phyloP scores from a whole-genome alignment of 129 eudicot genomes.

The Lactuca sativa region DNA sequence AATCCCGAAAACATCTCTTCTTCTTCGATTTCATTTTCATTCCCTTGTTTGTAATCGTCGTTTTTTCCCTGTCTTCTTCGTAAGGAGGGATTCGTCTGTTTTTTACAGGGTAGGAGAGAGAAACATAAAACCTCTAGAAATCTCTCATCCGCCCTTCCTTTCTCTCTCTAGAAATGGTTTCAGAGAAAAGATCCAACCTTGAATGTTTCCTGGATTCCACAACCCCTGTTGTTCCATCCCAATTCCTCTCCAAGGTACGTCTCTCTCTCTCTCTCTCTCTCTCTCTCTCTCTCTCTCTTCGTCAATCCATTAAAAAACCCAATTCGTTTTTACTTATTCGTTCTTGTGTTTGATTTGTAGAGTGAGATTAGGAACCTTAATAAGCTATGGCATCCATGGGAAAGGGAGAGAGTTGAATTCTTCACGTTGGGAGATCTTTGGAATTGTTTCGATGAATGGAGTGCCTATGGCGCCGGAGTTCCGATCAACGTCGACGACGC shows the following conservation, averaged over 20 bases:
- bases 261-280: no score
- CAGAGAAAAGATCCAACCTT: conserved; percentile 51
- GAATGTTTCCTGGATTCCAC: conserved; percentile 66
- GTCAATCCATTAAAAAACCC: neutral
- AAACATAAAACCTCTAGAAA: conserved; percentile 4
- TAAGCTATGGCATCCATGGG: conserved; percentile 91
- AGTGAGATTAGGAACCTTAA: conserved; percentile 69
- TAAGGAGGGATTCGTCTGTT: conserved; percentile 18
- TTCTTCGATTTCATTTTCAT: conserved; percentile 15
- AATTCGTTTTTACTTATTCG: neutral
- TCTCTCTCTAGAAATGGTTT: conserved; percentile 43
- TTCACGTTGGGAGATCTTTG: conserved; percentile 73
- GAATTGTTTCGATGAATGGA: conserved; percentile 93
- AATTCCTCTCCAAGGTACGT: conserved; percentile 64
- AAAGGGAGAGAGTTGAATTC: conserved; percentile 68
- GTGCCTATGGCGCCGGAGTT: conserved; percentile 96
- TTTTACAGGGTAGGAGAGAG: conserved; percentile 27
- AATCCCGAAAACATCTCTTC: conserved; percentile 51
- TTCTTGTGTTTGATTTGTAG: conserved; percentile 28
- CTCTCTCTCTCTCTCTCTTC: neutral
- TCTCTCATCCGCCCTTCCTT: conserved; percentile 33
- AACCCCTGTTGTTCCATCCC: conserved; percentile 61
- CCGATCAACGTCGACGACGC: conserved; percentile 47
- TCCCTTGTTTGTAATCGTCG: neutral
- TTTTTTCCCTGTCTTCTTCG: conserved; percentile 3